phyloP scores from a whole-genome alignment of 805 yeast species.

The Wickerhamomyces mucosus region DNA sequence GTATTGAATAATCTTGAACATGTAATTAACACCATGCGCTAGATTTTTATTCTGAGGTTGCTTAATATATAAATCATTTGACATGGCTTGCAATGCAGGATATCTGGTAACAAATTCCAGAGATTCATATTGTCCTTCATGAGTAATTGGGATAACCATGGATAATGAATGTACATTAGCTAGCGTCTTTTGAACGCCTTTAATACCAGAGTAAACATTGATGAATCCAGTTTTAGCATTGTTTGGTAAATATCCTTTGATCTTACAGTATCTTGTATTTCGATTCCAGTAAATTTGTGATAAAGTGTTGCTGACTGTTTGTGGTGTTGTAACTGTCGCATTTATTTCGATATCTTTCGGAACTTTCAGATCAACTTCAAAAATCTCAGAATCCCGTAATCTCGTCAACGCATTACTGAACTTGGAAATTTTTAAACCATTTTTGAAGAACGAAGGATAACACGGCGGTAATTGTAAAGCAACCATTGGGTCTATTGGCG shows the following conservation, averaged over 20 bases:
- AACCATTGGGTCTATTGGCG: slow-evolving; percentile 70
- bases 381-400: slow-evolving; percentile 64
- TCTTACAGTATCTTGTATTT: slow-evolving; percentile 53
- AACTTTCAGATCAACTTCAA: slow-evolving; percentile 66
- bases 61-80: slow-evolving; percentile 69
- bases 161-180: slow-evolving; percentile 60
- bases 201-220: slow-evolving; percentile 62
- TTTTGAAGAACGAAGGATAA: slow-evolving; percentile 70
- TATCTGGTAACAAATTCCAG: slow-evolving; percentile 62
- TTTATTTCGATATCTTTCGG: slow-evolving; percentile 65
- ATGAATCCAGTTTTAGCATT: slow-evolving; percentile 60
- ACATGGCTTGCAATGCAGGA: slow-evolving; percentile 60
- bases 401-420: slow-evolving; percentile 73
- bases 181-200: slow-evolving; percentile 47
- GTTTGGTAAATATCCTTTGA: slow-evolving; percentile 76
- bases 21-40: slow-evolving; percentile 46
- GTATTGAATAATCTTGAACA: slow-evolving; percentile 54
- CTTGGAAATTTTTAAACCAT: slow-evolving; percentile 48
- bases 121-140: slow-evolving; percentile 52
- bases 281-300: slow-evolving; percentile 74
- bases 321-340: slow-evolving; percentile 44
- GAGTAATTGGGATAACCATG: slow-evolving; percentile 65
- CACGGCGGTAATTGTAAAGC: slow-evolving; percentile 78
- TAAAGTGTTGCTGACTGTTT: slow-evolving; percentile 39
- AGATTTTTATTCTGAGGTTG: slow-evolving; percentile 76